Conservation (phyloP, 2,329 filamentous ascomycete genomes). For the Sarocladiaceae sp. region DNA sequence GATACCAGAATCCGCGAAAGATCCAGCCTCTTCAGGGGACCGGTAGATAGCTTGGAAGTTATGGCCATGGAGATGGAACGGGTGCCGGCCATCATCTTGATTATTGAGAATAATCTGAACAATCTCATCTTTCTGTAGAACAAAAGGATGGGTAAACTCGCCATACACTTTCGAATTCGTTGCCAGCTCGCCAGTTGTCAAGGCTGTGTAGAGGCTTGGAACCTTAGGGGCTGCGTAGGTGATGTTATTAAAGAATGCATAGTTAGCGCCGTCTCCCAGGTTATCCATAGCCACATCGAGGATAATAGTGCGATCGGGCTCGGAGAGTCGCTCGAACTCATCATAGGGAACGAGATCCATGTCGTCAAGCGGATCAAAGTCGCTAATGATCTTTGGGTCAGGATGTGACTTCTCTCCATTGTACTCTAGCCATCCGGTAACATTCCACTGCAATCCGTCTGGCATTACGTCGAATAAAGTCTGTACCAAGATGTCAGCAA, state of each 20-base stretch:
- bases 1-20: constrained; percentile 44
- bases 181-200: constrained; percentile 58
- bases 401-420: constrained; percentile 42
- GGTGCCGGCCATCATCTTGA: constrained; percentile 65
- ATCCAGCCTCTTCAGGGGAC: constrained; percentile 51
- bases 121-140: constrained; percentile 64
- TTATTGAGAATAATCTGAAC: constrained; percentile 78
- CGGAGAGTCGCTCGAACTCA: constrained; percentile 51
- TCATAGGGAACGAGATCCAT: constrained; percentile 67
- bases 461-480: constrained; percentile 67
- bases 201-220: constrained; percentile 72
- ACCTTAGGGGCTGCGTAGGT: constrained; percentile 74
- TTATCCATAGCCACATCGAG: constrained; percentile 62
- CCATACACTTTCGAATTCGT: constrained; percentile 62
- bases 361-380: constrained; percentile 68
- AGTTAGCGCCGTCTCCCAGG: constrained; percentile 55
- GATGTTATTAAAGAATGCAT: constrained; percentile 70
- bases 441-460: constrained; percentile 61
- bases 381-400: constrained; percentile 50
- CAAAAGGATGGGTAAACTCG: constrained; percentile 58
- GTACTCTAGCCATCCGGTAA: constrained; percentile 62
- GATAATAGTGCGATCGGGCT: constrained; percentile 60
- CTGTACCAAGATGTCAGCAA: constrained; percentile 24
- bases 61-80: constrained; percentile 76
- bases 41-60: constrained; percentile 66